Conservation (phyloP, 2,329 filamentous ascomycete species). For the Epichloe gansuensis region DNA sequence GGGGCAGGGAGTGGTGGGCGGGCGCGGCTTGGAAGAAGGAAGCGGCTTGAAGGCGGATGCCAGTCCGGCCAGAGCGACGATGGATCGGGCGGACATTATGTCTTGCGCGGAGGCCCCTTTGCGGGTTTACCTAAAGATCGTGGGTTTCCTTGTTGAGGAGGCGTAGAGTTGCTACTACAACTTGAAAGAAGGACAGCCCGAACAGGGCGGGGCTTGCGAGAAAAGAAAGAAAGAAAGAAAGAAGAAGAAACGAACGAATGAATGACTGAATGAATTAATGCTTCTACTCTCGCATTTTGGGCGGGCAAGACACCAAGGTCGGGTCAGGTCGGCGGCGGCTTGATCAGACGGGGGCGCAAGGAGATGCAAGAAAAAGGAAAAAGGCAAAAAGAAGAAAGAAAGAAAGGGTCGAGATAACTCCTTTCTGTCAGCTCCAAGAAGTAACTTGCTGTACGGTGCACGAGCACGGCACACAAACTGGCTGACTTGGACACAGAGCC, state of each 20-base stretch:
- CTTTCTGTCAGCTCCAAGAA: neutral
- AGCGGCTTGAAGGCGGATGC: neutral
- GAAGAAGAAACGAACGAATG: neutral
- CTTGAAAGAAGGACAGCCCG: neutral
- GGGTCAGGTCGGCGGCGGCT: neutral
- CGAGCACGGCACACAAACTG: too few relatives aligned
- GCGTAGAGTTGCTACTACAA: too few relatives aligned
- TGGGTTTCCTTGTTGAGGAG: too few relatives aligned
- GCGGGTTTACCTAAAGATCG: neutral
- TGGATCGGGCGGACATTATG: neutral
- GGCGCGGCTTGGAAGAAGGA: neutral
- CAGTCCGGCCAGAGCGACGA: neutral
- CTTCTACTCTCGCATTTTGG: neutral
- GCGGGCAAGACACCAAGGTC: neutral
- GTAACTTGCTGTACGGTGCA: neutral
- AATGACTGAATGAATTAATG: too few relatives aligned
- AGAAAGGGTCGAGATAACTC: neutral
- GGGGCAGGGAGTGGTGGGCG: neutral
- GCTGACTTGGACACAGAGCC: too few relatives aligned
- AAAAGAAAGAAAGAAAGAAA: neutral
- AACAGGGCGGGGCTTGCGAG: neutral
- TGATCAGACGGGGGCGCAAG: neutral
- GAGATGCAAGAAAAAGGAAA: neutral
- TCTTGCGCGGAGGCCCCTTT: neutral
- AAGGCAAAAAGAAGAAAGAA: neutral